Evolutionary conservation across 495 filamentous ascomycete genomes (phyloP).

Genomic region (Wilcoxina mikolae): DNA sequence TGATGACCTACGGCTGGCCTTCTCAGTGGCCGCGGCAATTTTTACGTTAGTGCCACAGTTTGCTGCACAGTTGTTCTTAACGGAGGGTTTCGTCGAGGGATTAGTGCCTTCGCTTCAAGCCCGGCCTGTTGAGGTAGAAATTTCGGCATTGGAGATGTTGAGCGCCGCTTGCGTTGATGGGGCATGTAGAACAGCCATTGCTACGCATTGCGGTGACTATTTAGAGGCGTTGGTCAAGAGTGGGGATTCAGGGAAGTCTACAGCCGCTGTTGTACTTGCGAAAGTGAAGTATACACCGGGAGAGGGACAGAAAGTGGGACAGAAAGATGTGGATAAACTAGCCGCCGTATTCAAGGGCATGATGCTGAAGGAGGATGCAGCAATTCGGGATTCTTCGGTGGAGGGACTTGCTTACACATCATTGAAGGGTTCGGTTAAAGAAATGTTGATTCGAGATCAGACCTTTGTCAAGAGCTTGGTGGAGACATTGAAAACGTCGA

Average conservation of each 20-base stretch:
- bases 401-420: constrained; percentile 91
- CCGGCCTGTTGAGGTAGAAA: constrained; percentile 45
- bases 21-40: constrained; percentile 71
- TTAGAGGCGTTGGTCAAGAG: constrained; percentile 56
- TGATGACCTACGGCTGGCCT: constrained; percentile 56
- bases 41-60: constrained; percentile 69
- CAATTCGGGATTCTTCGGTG: constrained; percentile 47
- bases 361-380: constrained; percentile 46
- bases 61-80: constrained; percentile 62
- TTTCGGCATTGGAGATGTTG: constrained; percentile 68
- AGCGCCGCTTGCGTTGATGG: constrained; percentile 77
- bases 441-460: constrained; percentile 53
- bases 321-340: constrained; percentile 52
- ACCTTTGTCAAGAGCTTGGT: constrained; percentile 53
- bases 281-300: constrained; percentile 44
- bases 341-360: constrained; percentile 64
- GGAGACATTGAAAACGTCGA: constrained; percentile 43
- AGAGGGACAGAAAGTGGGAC: constrained; percentile 28
- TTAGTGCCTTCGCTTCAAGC: constrained; percentile 23
- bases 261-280: constrained; percentile 75
- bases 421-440: constrained; percentile 66
- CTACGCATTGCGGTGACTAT: constrained; percentile 68
- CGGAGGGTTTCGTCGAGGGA: constrained; percentile 57
- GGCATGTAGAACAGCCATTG: constrained; percentile 61
- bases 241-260: constrained; percentile 35